Percentiles rank a stretch among this genome's conserved stretches.
These are phyloP conservation scores for Aphanomyces astaci DNA, from an alignment of 352 stramenopile species.

Conservation along the genomic window DNA sequence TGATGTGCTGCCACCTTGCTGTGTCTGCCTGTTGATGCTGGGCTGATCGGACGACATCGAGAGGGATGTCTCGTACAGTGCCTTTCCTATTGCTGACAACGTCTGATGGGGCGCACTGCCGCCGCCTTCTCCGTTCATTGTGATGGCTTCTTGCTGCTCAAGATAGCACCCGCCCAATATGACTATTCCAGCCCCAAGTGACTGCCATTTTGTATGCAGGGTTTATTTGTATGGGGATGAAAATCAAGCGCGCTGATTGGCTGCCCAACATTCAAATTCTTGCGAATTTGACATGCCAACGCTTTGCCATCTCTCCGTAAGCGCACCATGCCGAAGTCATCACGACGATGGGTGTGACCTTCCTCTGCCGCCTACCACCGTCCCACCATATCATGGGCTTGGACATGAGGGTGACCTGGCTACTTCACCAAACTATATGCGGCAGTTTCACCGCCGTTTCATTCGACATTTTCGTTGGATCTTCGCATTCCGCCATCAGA, in stretches of 20 bases:
- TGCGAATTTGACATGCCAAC: too few species aligned
- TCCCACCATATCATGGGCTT: too few species aligned
- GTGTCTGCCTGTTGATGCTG: constrained; percentile 11
- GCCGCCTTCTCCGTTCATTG: not conserved
- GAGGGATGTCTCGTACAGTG: constrained; percentile 66
- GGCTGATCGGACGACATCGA: constrained; percentile 32
- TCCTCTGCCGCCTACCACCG: too few species aligned
- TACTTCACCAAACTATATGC: too few species aligned
- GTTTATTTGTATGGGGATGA: not conserved
- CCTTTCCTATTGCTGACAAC: constrained; percentile 65
- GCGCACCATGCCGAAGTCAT: too few species aligned
- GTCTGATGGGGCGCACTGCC: constrained; percentile 28
- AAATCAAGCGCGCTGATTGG: not conserved
- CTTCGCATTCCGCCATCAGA: not conserved
- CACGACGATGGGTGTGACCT: too few species aligned
- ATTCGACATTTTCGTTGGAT: not conserved
- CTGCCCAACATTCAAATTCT: too few species aligned
- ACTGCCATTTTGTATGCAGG: not conserved
- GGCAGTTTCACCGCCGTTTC: not conserved
- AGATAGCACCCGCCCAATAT: constrained; percentile 2
- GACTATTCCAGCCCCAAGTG: not conserved
- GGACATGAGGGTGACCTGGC: too few species aligned
- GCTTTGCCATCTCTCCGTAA: too few species aligned
- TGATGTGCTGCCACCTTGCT: constrained; percentile 12
- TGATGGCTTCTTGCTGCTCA: not conserved